phyloP scores from a whole-genome alignment of 805 yeast genomes.

The Candida piceae region DNA sequence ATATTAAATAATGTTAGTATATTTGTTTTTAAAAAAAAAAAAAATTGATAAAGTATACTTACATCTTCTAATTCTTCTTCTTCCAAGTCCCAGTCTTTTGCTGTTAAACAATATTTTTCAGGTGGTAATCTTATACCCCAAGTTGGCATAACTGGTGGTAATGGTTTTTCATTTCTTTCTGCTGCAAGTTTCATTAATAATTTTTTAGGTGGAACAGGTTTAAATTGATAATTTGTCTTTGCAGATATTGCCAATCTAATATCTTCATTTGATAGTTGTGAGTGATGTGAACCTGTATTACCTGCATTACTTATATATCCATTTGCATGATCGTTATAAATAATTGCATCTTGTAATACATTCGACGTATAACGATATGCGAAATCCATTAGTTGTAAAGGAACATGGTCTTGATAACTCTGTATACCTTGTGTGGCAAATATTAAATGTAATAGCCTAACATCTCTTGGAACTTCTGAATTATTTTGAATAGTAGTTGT shows the following conservation, averaged over 20 bases:
- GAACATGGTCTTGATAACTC: constrained; percentile 92
- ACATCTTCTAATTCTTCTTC: constrained; percentile 39
- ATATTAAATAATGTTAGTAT: background rate
- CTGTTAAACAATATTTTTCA: constrained; percentile 92
- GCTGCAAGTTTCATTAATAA: constrained; percentile 83
- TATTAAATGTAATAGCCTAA: constrained; percentile 80
- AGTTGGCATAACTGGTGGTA: constrained; percentile 86
- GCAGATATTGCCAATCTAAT: constrained; percentile 90
- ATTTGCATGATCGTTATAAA: constrained; percentile 79
- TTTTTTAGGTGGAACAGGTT: constrained; percentile 94
- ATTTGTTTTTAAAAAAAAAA: no score
- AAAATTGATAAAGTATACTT: no score
- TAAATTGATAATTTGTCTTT: constrained; percentile 91
- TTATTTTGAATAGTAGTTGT: constrained; percentile 4
- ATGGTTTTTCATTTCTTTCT: constrained; percentile 81
- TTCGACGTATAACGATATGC: constrained; percentile 86
- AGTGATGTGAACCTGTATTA: constrained; percentile 30
- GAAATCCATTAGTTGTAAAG: constrained; percentile 93
- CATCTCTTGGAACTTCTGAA: constrained; percentile 73
- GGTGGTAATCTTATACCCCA: constrained; percentile 96
- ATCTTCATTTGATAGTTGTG: constrained; percentile 78
- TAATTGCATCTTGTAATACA: constrained; percentile 81
- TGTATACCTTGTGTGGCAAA: constrained; percentile 92
- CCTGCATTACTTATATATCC: constrained; percentile 35
- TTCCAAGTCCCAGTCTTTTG: constrained; percentile 61